These are phyloP conservation scores for Paramecium tetraurelia DNA, from an alignment of 73 alveolate genomes.

Conservation along the genomic window DNA sequence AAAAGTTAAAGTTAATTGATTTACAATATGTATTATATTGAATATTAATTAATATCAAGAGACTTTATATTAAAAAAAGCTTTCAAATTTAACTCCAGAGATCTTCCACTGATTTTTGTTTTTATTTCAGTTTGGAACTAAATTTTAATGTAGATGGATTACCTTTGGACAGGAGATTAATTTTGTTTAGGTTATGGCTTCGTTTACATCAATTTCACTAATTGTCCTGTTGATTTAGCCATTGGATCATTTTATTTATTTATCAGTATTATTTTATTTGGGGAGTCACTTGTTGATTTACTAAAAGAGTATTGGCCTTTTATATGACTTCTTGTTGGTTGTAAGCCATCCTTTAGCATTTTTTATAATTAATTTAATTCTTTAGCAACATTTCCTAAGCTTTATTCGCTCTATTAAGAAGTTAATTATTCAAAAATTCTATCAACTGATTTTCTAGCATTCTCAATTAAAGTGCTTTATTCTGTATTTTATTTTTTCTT, in stretches of 20 bases:
- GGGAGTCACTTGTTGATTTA: not conserved
- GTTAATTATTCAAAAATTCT: not conserved
- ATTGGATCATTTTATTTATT: not conserved
- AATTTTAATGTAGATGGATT: not conserved
- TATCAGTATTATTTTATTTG: not conserved
- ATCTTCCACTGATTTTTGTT: not conserved
- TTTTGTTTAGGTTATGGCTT: not conserved
- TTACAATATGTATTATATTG: not conserved
- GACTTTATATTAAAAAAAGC: not conserved
- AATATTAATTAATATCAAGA: not conserved
- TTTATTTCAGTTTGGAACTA: not conserved
- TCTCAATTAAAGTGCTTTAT: not conserved
- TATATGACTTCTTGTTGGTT: not conserved
- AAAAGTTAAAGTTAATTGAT: not conserved
- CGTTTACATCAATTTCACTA: not conserved
- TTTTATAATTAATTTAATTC: not conserved
- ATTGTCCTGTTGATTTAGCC: constrained; percentile 4
- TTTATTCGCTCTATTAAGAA: not conserved
- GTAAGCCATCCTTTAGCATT: not conserved
- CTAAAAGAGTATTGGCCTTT: not conserved
- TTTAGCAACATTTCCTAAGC: not conserved
- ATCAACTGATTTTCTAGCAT: not conserved
- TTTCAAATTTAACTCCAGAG: not conserved
- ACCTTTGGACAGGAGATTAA: not conserved
- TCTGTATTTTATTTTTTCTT: not conserved